These are phyloP conservation scores for Coemansia sp. DNA, from an alignment of 192 early-diverging fungal genomes.

Conservation along the genomic window DNA sequence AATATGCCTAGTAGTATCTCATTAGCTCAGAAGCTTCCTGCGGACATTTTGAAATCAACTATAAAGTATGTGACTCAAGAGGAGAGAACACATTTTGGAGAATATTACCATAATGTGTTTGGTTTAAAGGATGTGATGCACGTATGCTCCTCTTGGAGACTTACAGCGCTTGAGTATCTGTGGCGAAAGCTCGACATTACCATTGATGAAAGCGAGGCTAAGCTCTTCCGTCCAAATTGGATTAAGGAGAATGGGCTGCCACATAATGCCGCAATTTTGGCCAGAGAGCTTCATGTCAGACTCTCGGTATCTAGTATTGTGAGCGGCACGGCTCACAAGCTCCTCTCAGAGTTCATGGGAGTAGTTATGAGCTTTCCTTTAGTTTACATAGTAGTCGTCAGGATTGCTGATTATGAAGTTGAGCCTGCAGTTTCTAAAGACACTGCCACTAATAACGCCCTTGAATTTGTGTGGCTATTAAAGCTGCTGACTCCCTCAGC, in stretches of 20 bases:
- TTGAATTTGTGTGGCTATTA: neutral
- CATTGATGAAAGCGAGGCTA: neutral
- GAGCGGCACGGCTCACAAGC: neutral
- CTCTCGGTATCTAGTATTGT: neutral
- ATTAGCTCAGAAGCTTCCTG: neutral
- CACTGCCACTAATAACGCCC: neutral
- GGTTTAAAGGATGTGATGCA: neutral
- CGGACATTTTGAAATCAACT: neutral
- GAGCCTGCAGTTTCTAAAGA: neutral
- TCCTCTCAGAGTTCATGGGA: neutral
- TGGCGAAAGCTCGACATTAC: neutral
- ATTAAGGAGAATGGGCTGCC: neutral
- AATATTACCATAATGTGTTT: neutral
- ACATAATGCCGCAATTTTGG: neutral
- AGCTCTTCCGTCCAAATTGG: neutral
- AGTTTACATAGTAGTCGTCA: neutral
- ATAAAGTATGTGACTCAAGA: neutral
- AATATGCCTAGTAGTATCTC: neutral
- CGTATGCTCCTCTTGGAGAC: neutral
- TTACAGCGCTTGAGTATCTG: neutral
- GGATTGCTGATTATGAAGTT: neutral
- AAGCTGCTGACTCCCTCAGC: neutral
- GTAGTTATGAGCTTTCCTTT: neutral
- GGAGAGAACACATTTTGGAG: neutral
- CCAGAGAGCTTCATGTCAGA: neutral